phyloP scores from a whole-genome alignment of 1,284 basidiomycete genomes.

The Malassezia nana region DNA sequence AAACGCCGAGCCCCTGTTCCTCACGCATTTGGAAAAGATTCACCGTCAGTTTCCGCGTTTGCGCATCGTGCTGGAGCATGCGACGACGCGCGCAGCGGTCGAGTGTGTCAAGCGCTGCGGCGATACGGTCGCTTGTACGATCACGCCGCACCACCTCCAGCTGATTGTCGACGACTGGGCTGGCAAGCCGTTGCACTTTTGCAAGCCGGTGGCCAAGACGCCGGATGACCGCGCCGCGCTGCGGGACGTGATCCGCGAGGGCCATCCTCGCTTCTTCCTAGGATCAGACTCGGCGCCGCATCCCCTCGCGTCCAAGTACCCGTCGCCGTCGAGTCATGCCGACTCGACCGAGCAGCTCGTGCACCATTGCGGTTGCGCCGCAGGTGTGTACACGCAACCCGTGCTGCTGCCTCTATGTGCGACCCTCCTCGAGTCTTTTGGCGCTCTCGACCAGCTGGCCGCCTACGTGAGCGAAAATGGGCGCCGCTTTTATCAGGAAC shows the following conservation, averaged over 20 bases:
- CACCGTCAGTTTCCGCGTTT: slow-evolving; percentile 79
- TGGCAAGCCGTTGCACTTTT: slow-evolving; percentile 88
- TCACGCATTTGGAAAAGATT: slow-evolving; percentile 74
- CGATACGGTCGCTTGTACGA: slow-evolving; percentile 83
- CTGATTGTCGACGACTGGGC: slow-evolving; percentile 96
- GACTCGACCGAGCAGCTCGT: slow-evolving; percentile 23
- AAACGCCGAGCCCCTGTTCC: slow-evolving; percentile 84
- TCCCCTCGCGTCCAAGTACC: slow-evolving; percentile 67
- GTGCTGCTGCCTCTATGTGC: slow-evolving; percentile 46
- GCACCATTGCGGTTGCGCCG: slow-evolving; percentile 39
- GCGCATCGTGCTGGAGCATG: slow-evolving; percentile 94
- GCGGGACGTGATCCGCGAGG: slow-evolving; percentile 60
- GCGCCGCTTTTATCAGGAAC: slow-evolving; percentile 38
- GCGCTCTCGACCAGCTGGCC: slow-evolving; percentile 38
- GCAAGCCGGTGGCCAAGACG: slow-evolving; percentile 96
- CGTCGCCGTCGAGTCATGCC: slow-evolving; percentile 37
- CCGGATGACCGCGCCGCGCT: slow-evolving; percentile 82
- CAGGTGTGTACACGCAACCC: slow-evolving; percentile 45
- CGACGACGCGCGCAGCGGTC: slow-evolving; percentile 92
- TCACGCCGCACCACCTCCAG: slow-evolving; percentile 91
- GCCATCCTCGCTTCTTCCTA: slow-evolving; percentile 91
- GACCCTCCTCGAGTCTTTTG: slow-evolving; percentile 43
- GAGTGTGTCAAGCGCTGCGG: slow-evolving; percentile 55
- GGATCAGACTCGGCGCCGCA: slow-evolving; percentile 97
- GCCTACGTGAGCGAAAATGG: slow-evolving; percentile 40